phyloP scores from a whole-genome alignment of 805 yeast genomes.

The Jamesozyma lodderae region DNA sequence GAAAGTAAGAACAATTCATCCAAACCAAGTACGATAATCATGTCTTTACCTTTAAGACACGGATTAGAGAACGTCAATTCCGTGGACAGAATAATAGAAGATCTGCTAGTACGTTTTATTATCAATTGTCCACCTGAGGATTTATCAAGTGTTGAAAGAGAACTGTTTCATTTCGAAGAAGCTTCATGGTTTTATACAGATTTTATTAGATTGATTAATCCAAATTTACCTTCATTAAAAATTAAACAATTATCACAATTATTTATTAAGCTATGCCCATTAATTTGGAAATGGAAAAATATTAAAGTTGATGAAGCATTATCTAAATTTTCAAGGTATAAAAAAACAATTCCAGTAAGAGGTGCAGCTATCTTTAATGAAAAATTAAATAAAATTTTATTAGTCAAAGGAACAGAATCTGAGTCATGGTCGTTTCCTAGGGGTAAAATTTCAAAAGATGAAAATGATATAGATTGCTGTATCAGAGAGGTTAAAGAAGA shows the following conservation, averaged over 20 bases:
- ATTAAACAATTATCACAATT: slow-evolving; percentile 67
- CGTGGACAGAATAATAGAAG: slow-evolving; percentile 70
- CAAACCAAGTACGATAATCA: too few relatives aligned
- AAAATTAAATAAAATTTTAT: slow-evolving; percentile 55
- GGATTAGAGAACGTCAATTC: slow-evolving; percentile 51
- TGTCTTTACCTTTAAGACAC: slow-evolving; percentile 52
- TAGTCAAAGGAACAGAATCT: slow-evolving; percentile 80
- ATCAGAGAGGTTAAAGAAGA: slow-evolving; percentile 88
- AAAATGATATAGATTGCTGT: slow-evolving; percentile 81
- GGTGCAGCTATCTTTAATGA: slow-evolving; percentile 85
- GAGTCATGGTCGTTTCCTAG: slow-evolving; percentile 92
- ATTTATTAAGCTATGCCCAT: slow-evolving; percentile 60
- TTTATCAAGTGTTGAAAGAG: slow-evolving; percentile 53
- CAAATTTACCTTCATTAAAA: slow-evolving; percentile 64
- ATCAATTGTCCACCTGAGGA: slow-evolving; percentile 91
- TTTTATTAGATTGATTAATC: slow-evolving; percentile 63
- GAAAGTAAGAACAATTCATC: too few relatives aligned
- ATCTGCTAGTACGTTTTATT: slow-evolving; percentile 79
- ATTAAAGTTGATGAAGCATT: slow-evolving; percentile 69
- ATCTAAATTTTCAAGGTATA: slow-evolving; percentile 71
- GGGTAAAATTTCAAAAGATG: slow-evolving; percentile 93
- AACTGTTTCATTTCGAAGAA: slow-evolving; percentile 90
- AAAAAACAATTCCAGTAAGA: slow-evolving; percentile 86
- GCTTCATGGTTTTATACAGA: slow-evolving; percentile 98
- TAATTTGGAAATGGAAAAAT: slow-evolving; percentile 70